Base-by-base conservation (phyloP, 2,329 filamentous ascomycete genomes). In the Aureobasidium sp. region DNA sequence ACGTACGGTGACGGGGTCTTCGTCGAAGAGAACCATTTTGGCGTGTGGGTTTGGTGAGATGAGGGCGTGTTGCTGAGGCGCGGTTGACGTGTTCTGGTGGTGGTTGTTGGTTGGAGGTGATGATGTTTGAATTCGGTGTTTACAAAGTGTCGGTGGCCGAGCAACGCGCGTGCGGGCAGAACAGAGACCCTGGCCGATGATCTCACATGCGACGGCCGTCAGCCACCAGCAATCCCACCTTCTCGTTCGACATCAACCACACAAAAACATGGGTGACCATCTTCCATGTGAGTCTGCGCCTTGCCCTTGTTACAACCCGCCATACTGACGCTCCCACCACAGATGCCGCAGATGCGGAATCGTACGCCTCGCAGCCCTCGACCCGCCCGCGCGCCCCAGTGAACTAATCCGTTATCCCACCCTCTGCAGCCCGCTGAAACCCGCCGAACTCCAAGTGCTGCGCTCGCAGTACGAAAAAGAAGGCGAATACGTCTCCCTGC, bases 281-380 rank as follows among this genome's bases (percentile, higher is more conserved):
- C 72, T 81, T 64, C 78, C 79, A 64, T 81, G 78, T 80, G 74
- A 65, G 77, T 69, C 45, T 38, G 49, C 60, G 49, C 46, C 50
- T 58, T 63, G 35, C 40, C 55, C n/a, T 17, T 9, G 58, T 23
- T 49, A 17, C 27, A 47, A 13, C 8, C 50, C 27, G 17, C 27
- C 42, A 64, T 57, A 64, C 69, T 70, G 63, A 75, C 66, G 59
- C 45, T 17, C 61, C 33, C n/a, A 43, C 57, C 65, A 62, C 77
- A 97, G 94, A 97, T 81, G 94, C 94, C 70, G 91, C 95, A 67
- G 94, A 99, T 78, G 94, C 94, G 69, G 94, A 99, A 80, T 96
- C 89, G 89, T 93, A 70, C 66, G 78, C 74, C 63, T 50, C 27
- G 23, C 46, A 19, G 10, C 60, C 17, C 17, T 29, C 55, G 11